Evolutionary conservation across 306 rosid genomes (phyloP).

Genomic region (Hippophae rhamnoides): DNA sequence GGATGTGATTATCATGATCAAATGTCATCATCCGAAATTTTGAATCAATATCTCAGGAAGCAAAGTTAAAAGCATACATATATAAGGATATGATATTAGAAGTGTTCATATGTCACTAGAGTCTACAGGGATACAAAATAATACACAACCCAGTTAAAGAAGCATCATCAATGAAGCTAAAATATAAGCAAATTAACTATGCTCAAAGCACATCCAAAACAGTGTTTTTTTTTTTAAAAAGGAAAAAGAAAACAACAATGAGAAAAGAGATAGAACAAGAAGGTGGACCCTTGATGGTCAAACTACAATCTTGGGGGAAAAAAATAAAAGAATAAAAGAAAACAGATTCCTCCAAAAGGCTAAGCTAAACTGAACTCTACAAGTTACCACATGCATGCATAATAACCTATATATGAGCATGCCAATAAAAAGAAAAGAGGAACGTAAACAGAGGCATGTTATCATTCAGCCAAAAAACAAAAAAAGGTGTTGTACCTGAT

Average conservation of each 20-base stretch:
- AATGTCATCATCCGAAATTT: slow-evolving; percentile 6
- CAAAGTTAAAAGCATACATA: slow-evolving; percentile 1
- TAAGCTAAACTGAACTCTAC: too few relatives aligned
- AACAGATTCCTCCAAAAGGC: too few relatives aligned
- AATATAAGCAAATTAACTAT: neutral
- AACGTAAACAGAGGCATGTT: too few relatives aligned
- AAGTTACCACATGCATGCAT: too few relatives aligned
- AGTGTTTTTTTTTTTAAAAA: neutral
- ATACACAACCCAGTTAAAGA: neutral
- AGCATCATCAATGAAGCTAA: slow-evolving; percentile 1
- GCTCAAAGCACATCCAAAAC: neutral
- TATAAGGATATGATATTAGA: neutral
- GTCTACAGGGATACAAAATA: neutral
- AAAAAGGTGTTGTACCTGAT: slow-evolving; percentile 41
- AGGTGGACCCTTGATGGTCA: too few relatives aligned
- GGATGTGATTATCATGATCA: slow-evolving; percentile 15
- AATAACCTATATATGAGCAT: too few relatives aligned
- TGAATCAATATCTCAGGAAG: slow-evolving; percentile 2
- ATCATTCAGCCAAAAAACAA: neutral
- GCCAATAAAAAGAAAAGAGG: too few relatives aligned
- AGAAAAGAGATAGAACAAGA: too few relatives aligned
- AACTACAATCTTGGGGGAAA: too few relatives aligned
- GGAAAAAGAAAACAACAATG: too few relatives aligned
- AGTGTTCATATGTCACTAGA: neutral
- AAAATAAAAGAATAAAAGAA: too few relatives aligned